These are phyloP conservation scores for Lactarius evosmus DNA, from an alignment of 768 basidiomycete genomes.

Conservation along the genomic window DNA sequence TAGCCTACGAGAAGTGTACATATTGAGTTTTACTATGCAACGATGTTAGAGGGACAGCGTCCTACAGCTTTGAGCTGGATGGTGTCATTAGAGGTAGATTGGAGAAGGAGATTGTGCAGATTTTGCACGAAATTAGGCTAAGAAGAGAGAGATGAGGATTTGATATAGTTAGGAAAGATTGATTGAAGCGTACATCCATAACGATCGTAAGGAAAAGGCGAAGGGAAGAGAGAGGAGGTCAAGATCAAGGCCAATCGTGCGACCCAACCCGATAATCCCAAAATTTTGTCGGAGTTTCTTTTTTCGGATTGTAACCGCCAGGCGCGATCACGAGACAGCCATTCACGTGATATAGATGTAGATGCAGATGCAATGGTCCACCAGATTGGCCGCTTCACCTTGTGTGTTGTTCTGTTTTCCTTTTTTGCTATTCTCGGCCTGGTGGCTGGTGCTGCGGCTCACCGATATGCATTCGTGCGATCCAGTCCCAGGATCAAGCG, in stretches of 20 bases:
- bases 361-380: no score
- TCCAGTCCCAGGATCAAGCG: no score
- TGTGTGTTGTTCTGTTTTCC: no score
- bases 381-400: no score
- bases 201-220: slow-evolving; percentile 21
- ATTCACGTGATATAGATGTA: no score
- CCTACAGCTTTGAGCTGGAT: slow-evolving; percentile 83
- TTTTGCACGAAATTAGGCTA: slow-evolving; percentile 74
- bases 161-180: not conserved
- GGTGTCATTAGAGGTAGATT: slow-evolving; percentile 87
- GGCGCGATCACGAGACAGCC: no score
- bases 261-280: slow-evolving; percentile 35
- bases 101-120: slow-evolving; percentile 81
- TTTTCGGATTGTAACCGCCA: slow-evolving; percentile 25
- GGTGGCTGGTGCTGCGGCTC: no score
- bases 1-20: slow-evolving; percentile 56
- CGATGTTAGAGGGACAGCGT: slow-evolving; percentile 22
- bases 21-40: slow-evolving; percentile 12
- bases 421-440: no score
- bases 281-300: slow-evolving; percentile 61
- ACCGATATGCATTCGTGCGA: no score
- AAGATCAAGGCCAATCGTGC: slow-evolving; percentile 17
- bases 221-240: slow-evolving; percentile 21
- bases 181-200: slow-evolving; percentile 50
- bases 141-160: slow-evolving; percentile 8